phyloP scores from a whole-genome alignment of 495 filamentous ascomycete genomes.

The Penicillium silybi region DNA sequence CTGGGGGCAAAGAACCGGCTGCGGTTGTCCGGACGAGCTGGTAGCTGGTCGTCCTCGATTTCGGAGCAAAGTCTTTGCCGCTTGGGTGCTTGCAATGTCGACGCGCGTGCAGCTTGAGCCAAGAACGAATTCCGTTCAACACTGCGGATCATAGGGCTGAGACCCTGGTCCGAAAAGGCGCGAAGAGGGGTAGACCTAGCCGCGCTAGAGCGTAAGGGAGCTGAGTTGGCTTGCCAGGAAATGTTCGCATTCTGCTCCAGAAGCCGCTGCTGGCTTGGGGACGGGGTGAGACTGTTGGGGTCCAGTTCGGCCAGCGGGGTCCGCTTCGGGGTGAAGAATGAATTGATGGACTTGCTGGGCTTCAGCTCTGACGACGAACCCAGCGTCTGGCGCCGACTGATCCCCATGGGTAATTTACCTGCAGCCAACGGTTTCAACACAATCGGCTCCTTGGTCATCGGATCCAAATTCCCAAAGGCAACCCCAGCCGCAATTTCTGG shows the following conservation, averaged over 20 bases:
- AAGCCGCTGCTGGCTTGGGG: constrained; percentile 61
- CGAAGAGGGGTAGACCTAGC: constrained; percentile 37
- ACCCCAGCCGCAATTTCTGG: constrained; percentile 67
- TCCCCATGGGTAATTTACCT: constrained; percentile 25
- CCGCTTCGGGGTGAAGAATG: constrained; percentile 73
- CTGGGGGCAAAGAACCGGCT: constrained; percentile 57
- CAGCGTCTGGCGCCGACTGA: constrained; percentile 39
- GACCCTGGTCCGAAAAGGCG: constrained; percentile 32
- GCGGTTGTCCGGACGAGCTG: constrained; percentile 32
- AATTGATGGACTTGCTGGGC: constrained; percentile 61
- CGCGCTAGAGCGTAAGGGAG: constrained; percentile 28
- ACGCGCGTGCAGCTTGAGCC: constrained; percentile 37
- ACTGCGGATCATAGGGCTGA: constrained; percentile 38
- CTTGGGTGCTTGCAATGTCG: constrained; percentile 52
- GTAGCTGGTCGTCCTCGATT: constrained; percentile 38
- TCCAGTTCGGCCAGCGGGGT: constrained; percentile 83
- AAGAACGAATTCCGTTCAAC: constrained; percentile 45
- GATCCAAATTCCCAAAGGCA: constrained; percentile 81
- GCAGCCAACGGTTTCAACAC: constrained; percentile 27
- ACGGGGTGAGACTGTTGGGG: constrained; percentile 74
- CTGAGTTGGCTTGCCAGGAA: constrained; percentile 51
- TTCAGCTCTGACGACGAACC: constrained; percentile 56
- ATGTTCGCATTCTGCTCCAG: constrained; percentile 49
- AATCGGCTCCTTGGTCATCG: constrained; percentile 77
- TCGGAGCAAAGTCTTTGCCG: constrained; percentile 59